phyloP scores from a whole-genome alignment of 129 eudicot species.

The Kitagawia praeruptora region DNA sequence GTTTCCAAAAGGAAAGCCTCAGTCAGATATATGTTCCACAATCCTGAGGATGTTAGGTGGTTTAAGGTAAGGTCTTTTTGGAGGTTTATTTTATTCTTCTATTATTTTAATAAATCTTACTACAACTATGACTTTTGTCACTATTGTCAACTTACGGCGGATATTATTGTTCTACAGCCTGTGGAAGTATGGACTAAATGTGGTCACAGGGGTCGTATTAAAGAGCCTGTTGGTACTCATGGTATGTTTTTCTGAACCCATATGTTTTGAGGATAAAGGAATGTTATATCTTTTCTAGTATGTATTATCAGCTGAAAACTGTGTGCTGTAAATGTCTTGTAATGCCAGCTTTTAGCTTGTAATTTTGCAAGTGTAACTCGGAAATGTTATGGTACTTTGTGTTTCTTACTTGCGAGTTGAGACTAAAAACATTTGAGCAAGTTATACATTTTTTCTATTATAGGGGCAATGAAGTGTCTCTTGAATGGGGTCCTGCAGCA shows the following conservation, averaged over 20 bases:
- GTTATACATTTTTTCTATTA: not conserved
- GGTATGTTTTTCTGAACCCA: conserved; percentile 38
- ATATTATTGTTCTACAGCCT: conserved; percentile 41
- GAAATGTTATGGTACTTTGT: not conserved
- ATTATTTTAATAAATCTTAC: not conserved
- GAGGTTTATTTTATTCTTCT: not conserved
- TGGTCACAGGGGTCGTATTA: conserved; percentile 94
- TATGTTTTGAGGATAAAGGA: no score
- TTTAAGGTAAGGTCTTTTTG: conserved; percentile 55
- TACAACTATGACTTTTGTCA: not conserved
- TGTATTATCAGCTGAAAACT: not conserved
- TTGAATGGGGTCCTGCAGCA: conserved; percentile 93
- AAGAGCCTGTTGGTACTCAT: conserved; percentile 96
- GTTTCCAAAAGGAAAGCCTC: conserved; percentile 87
- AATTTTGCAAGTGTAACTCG: not conserved
- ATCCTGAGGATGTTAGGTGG: conserved; percentile 96
- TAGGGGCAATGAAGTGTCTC: conserved; percentile 97
- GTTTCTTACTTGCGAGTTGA: not conserved
- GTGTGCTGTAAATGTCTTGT: not conserved
- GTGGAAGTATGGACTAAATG: conserved; percentile 90
- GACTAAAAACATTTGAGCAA: not conserved
- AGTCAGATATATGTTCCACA: conserved; percentile 90
- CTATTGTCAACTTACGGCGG: not conserved
- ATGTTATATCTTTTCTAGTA: not conserved
- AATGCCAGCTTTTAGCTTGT: not conserved